Evolutionary conservation across 1,284 basidiomycete genomes (phyloP).

Genomic region (Fereydounia khargensis): DNA sequence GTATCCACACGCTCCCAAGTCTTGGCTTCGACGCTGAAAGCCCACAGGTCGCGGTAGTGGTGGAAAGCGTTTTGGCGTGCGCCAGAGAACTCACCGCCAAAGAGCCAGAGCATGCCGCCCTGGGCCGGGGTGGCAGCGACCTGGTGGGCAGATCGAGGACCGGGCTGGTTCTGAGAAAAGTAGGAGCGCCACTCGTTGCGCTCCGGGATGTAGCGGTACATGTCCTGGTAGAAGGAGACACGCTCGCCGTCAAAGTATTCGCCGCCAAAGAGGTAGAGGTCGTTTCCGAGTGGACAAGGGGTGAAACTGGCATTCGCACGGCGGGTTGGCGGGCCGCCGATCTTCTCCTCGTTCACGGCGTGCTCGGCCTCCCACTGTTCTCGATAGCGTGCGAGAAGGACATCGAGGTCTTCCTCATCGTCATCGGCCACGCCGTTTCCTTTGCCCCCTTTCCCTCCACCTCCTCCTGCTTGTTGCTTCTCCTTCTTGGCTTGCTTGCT

Average conservation of each 20-base stretch:
- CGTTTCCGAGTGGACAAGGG: conserved; percentile 52
- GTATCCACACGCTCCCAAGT: conserved; percentile 87
- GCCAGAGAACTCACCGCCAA: conserved; percentile 64
- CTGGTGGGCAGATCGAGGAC: conserved; percentile 54
- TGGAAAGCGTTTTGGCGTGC: conserved; percentile 83
- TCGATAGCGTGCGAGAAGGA: conserved; percentile 43
- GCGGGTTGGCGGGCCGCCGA: conserved; percentile 41
- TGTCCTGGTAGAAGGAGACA: conserved; percentile 52
- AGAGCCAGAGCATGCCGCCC: conserved; percentile 56
- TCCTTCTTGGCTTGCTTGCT: conserved; percentile 42
- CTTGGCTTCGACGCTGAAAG: conserved; percentile 58
- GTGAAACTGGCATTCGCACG: conserved; percentile 55
- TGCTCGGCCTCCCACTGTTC: conserved; percentile 53
- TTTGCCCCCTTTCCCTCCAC: conserved; percentile 10
- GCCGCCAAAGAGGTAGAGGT: conserved; percentile 55
- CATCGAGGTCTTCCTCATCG: conserved; percentile 55
- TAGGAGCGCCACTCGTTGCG: conserved; percentile 53
- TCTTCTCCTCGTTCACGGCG: conserved; percentile 43
- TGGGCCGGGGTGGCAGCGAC: conserved; percentile 45
- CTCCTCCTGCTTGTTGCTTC: background rate
- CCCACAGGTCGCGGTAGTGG: conserved; percentile 72
- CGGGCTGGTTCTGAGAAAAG: conserved; percentile 50
- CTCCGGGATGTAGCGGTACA: conserved; percentile 52
- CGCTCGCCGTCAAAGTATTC: conserved; percentile 57
- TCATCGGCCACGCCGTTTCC: conserved; percentile 20